phyloP scores from a whole-genome alignment of 345 rosid species.

The Euclidium syriacum region DNA sequence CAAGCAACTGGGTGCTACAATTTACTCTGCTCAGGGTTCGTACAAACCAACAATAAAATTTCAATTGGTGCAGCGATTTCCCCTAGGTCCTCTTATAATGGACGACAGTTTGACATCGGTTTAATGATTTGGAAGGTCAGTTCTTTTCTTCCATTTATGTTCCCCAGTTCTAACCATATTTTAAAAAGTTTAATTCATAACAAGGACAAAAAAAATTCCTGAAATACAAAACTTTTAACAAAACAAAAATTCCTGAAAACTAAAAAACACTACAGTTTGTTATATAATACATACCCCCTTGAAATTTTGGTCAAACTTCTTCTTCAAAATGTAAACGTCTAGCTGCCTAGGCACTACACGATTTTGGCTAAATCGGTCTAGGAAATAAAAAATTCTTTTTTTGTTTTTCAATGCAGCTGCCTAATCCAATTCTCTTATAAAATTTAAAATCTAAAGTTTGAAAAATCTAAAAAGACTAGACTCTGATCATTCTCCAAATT shows the following conservation, averaged over 20 bases:
- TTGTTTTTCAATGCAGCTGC: too few species aligned
- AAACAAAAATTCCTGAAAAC: background rate
- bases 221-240: constrained; percentile 13
- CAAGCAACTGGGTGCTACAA: constrained; percentile 99
- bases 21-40: constrained; percentile 89
- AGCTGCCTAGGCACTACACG: too few species aligned
- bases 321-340: too few species aligned
- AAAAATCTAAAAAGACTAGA: too few species aligned
- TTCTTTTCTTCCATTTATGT: constrained; percentile 23
- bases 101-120: constrained; percentile 85
- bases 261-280: constrained; percentile 5
- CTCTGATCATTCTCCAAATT: too few species aligned
- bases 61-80: constrained; percentile 97
- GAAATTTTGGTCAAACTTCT: constrained; percentile 8
- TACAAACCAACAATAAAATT: constrained; percentile 85
- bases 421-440: too few species aligned
- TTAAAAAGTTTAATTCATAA: background rate
- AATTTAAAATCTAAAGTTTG: too few species aligned
- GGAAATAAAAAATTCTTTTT: too few species aligned
- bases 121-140: constrained; percentile 95
- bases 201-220: background rate
- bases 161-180: constrained; percentile 17
- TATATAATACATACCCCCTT: background rate
- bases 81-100: constrained; percentile 82
- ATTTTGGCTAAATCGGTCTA: too few species aligned